These are phyloP conservation scores for Ceratocystis papillata DNA, from an alignment of 2,329 filamentous ascomycete genomes.

Conservation along the genomic window DNA sequence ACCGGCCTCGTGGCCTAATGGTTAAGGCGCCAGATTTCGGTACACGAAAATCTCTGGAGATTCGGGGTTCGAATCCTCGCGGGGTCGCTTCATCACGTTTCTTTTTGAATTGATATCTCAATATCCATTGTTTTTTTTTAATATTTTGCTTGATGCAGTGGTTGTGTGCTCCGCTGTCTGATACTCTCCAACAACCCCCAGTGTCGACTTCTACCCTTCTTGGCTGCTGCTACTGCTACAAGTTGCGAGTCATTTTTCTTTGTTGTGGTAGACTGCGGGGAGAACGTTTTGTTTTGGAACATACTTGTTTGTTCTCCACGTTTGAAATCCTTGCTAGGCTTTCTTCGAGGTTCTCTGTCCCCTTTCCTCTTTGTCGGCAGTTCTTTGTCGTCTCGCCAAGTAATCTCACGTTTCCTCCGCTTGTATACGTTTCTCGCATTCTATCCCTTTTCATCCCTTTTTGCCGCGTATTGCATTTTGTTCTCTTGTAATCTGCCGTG, in stretches of 20 bases:
- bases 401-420: background rate
- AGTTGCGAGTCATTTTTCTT: too few species aligned
- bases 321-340: too few species aligned
- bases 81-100: conserved; percentile 8
- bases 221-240: too few species aligned
- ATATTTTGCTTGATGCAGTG: background rate
- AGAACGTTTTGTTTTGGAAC: too few species aligned
- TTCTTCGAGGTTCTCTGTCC: background rate
- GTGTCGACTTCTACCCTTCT: too few species aligned
- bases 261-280: too few species aligned
- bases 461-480: background rate
- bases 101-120: background rate
- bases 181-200: too few species aligned
- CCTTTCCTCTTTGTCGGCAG: background rate
- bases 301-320: too few species aligned
- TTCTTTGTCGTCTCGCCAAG: background rate
- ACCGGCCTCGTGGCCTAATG: conserved; percentile 25
- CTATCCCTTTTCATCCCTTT: background rate
- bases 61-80: conserved; percentile 25
- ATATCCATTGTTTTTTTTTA: background rate
- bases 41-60: conserved; percentile 22
- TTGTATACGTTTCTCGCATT: background rate
- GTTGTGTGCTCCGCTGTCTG: too few species aligned
- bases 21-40: conserved; percentile 25
- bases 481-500: background rate